A percentile compares a stretch with the other conserved stretches of the same genome.
Evolutionary conservation across 345 rosid species (phyloP).

Genomic region (Erysimum cheiranthoides): DNA sequence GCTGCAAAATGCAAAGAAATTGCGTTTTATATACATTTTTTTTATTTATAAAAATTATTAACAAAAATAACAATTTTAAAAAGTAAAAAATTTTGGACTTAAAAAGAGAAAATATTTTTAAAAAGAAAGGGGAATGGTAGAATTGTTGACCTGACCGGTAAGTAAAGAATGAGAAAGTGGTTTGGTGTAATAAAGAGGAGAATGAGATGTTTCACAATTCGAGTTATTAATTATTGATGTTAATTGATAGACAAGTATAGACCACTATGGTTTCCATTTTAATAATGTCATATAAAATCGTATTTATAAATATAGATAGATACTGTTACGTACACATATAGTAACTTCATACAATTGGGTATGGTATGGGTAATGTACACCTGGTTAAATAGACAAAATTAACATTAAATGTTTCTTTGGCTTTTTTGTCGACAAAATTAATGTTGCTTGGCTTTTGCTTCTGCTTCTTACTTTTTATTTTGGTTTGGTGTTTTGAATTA

Average conservation of each 20-base stretch:
- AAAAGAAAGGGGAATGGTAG: constrained; percentile 20
- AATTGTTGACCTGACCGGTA: constrained; percentile 42
- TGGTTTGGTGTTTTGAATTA: too few species aligned
- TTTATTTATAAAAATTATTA: background rate
- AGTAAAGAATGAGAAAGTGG: constrained; percentile 37
- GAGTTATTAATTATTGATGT: constrained; percentile 25
- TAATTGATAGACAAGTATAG: constrained; percentile 35
- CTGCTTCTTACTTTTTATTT: too few species aligned
- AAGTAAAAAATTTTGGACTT: background rate
- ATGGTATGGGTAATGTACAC: background rate
- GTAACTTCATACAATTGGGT: background rate
- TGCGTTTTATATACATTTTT: background rate
- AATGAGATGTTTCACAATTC: constrained; percentile 39
- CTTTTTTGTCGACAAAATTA: background rate
- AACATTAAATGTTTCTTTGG: constrained; percentile 34
- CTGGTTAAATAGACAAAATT: constrained; percentile 7
- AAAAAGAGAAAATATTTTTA: background rate
- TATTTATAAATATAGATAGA: constrained; percentile 15
- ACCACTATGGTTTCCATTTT: constrained; percentile 9
- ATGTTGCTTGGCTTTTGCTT: constrained; percentile 26
- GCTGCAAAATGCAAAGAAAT: constrained; percentile 20
- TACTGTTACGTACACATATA: constrained; percentile 13
- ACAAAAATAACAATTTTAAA: background rate
- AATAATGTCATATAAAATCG: constrained; percentile 12
- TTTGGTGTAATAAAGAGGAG: constrained; percentile 40